Percentiles rank a stretch among this genome's conserved stretches.
These are phyloP conservation scores for Psidium guajava DNA, from an alignment of 345 rosid species.

Conservation along the genomic window DNA sequence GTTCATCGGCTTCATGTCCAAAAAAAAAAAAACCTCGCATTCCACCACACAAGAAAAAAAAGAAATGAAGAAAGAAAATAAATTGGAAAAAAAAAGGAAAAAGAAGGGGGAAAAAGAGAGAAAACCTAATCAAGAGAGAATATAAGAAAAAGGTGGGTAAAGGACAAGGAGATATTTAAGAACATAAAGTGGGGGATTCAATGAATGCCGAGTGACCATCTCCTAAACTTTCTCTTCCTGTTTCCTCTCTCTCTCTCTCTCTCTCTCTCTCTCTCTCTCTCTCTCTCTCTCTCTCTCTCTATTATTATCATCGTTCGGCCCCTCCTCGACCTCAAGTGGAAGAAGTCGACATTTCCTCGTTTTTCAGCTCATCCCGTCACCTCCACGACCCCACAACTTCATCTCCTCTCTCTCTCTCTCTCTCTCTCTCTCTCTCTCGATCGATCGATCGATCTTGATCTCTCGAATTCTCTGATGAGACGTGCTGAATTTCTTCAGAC, in stretches of 20 bases:
- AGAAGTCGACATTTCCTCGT: constrained; percentile 22
- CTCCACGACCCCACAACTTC: constrained; percentile 3
- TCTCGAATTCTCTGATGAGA: background rate
- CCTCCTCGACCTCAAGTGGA: background rate
- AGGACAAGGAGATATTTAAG: background rate
- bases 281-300: background rate
- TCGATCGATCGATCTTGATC: too few relatives aligned
- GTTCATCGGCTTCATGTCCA: background rate
- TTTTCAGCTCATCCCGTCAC: constrained; percentile 9
- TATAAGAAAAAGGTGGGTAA: background rate
- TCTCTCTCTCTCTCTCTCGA: background rate
- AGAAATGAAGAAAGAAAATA: background rate
- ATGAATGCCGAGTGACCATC: background rate
- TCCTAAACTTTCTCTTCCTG: background rate
- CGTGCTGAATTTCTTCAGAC: constrained; percentile 14
- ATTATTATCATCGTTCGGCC: background rate
- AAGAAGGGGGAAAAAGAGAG: background rate
- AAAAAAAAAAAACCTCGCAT: background rate
- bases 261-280: background rate
- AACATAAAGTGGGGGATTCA: background rate
- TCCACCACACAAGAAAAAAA: background rate
- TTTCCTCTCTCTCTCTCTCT: too few relatives aligned
- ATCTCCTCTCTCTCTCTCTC: background rate
- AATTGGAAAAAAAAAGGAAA: background rate
- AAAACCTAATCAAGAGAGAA: background rate